Conservation (phyloP, 805 yeast species). For the Ogataea naganishii region DNA sequence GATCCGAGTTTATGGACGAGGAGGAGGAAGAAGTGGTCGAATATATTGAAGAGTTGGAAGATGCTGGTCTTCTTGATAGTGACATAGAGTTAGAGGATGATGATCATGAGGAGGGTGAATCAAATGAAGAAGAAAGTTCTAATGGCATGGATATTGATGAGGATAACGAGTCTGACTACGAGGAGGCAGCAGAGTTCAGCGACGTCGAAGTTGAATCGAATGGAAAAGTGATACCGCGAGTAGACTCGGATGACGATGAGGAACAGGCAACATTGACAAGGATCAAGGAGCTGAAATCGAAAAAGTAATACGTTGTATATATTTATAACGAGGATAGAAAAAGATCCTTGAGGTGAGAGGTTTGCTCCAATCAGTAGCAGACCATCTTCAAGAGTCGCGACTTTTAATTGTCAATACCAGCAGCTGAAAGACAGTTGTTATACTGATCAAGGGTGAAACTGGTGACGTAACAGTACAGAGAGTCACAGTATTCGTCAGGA, state of each 20-base stretch:
- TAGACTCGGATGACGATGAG: conserved; percentile 13
- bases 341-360: too few species aligned
- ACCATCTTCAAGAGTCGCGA: too few species aligned
- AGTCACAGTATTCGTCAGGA: too few species aligned
- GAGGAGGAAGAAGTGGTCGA: conserved; percentile 49
- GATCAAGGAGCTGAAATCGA: conserved; percentile 6
- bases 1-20: conserved; percentile 19
- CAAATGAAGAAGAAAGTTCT: conserved; percentile 4
- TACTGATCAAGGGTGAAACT: conserved; percentile 28
- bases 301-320: neutral
- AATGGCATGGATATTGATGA: conserved; percentile 43
- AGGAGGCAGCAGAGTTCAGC: conserved; percentile 27
- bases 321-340: too few species aligned
- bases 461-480: conserved; percentile 32
- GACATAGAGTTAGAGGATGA: conserved; percentile 17
- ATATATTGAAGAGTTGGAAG: conserved; percentile 61
- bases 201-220: conserved; percentile 29
- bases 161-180: conserved; percentile 46
- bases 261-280: conserved; percentile 3
- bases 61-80: conserved; percentile 26
- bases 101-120: conserved; percentile 16
- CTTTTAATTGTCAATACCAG: too few species aligned
- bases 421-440: conserved; percentile 11
- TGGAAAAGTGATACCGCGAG: conserved; percentile 5
- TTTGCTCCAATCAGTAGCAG: too few species aligned